Evolutionary conservation across 495 filamentous ascomycete genomes (phyloP).

Genomic region (Trichoderma virens): DNA sequence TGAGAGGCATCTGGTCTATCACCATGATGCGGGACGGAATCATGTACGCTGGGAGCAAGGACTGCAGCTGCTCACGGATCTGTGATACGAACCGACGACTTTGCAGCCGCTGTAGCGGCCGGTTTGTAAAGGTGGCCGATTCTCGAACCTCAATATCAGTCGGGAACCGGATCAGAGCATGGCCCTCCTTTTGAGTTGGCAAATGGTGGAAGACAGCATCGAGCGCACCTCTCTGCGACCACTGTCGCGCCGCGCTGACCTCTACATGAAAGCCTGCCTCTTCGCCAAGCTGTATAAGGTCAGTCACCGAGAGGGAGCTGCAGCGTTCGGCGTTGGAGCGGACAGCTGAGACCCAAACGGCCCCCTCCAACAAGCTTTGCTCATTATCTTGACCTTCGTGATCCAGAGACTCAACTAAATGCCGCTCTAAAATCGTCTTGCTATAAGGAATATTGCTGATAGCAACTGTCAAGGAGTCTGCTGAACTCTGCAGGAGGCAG

Average conservation of each 20-base stretch:
- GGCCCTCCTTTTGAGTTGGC: background rate
- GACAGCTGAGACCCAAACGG: slow-evolving; percentile 1
- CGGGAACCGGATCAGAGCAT: slow-evolving; percentile 8
- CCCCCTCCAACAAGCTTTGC: background rate
- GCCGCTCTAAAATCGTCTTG: slow-evolving; percentile 9
- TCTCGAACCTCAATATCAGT: background rate
- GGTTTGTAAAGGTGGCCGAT: background rate
- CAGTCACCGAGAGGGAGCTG: slow-evolving; percentile 6
- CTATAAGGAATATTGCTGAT: slow-evolving; percentile 12
- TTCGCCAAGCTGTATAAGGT: slow-evolving; percentile 12
- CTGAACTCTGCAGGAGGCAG: background rate
- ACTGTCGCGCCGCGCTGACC: slow-evolving; percentile 17
- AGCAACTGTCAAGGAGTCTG: background rate
- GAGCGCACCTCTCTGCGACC: slow-evolving; percentile 15
- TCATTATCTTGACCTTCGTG: background rate
- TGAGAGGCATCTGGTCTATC: slow-evolving; percentile 24
- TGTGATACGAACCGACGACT: slow-evolving; percentile 5
- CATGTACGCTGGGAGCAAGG: slow-evolving; percentile 26
- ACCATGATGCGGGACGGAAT: slow-evolving; percentile 23
- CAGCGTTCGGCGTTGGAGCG: background rate
- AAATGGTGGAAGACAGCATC: slow-evolving; percentile 16
- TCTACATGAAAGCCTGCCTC: slow-evolving; percentile 14
- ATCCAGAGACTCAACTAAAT: background rate
- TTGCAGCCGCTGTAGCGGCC: slow-evolving; percentile 10
- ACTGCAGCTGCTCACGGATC: slow-evolving; percentile 8